Conservation (phyloP, 1,139 yeast genomes). For the Lodderomyces pseudojiufengensis region DNA sequence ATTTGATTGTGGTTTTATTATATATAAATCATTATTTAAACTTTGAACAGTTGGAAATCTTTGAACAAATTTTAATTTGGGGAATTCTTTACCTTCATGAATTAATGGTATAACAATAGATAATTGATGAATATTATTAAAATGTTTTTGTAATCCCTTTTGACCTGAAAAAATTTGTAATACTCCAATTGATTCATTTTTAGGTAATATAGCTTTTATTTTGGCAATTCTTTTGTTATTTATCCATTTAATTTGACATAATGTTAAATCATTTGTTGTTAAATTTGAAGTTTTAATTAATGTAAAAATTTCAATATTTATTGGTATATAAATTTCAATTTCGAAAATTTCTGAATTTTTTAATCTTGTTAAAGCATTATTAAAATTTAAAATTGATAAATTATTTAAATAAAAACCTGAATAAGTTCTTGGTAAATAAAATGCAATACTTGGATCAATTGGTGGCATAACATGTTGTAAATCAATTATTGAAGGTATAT, state of each 20-base stretch:
- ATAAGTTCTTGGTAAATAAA: conserved; percentile 78
- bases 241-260: conserved; percentile 75
- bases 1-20: conserved; percentile 78
- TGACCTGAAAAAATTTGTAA: conserved; percentile 73
- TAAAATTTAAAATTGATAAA: conserved; percentile 61
- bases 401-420: conserved; percentile 69
- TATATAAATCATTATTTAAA: conserved; percentile 70
- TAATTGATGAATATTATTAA: conserved; percentile 62
- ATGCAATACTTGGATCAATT: conserved; percentile 70
- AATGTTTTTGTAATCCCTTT: conserved; percentile 57
- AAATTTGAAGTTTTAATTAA: conserved; percentile 50
- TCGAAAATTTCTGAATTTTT: conserved; percentile 77
- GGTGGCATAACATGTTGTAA: conserved; percentile 88
- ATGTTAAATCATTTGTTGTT: conserved; percentile 52
- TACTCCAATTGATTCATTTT: conserved; percentile 62
- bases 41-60: conserved; percentile 70
- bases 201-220: conserved; percentile 78
- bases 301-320: conserved; percentile 61
- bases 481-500: conserved; percentile 72
- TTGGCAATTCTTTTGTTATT: conserved; percentile 64
- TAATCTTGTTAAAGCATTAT: conserved; percentile 71
- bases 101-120: conserved; percentile 75
- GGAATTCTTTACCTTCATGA: conserved; percentile 61
- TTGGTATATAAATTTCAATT: conserved; percentile 67
- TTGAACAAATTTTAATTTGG: conserved; percentile 58